Base-by-base conservation (phyloP, 2,329 filamentous ascomycete species). In the Metarhizium sp. region DNA sequence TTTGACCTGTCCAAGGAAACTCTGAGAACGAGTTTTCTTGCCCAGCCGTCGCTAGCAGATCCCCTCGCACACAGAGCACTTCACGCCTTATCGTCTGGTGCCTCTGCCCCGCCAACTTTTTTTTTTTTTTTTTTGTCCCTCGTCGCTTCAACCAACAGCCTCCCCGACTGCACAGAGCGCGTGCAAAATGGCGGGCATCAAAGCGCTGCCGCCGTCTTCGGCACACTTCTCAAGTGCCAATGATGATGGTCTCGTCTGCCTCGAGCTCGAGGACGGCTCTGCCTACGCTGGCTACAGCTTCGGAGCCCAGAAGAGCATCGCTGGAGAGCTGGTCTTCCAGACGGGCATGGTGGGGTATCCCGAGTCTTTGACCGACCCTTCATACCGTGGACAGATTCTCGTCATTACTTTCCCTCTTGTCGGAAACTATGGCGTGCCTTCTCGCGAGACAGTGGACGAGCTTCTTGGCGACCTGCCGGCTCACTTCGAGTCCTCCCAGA, bases 281-380 rank as follows among this genome's bases (percentile, higher is more conserved):
- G 82, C 90, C 68, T 95, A 91, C 79, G 89, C 95, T 71, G 94
- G 94, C 64, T 91, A 90, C 78, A 96, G 91, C 81, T 99, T 99
- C 71, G 94, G 94, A 73, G 92, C 92, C 60, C 81, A 90, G 68
- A 96, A 92, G 81, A 96, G 90, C 76, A 85, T 95, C 67, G 88
- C 92, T 62, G 94, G 94, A 72, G 94, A 99, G 79, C 80, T 99
- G 71, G 94, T 99, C 75, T 99, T 99, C 78, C 92, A 97, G 81
- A 99, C 94, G 57, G 94, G 94, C 73, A 96, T 97, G 92, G 94
- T 97, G 64, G 94, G 94, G 68, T 99, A 99, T 71, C 92, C 94
- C 46, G 94, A 99, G 78, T 95, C 87, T 50, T 80, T 94, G 64
- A 92, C 89, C 58, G 89, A 94, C 69, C 89, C 89, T 62, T 92